A percentile compares a stretch with the other conserved stretches of the same genome.
Evolutionary conservation across 768 basidiomycete genomes (phyloP).

Genomic region (Pleurotus eryngii): DNA sequence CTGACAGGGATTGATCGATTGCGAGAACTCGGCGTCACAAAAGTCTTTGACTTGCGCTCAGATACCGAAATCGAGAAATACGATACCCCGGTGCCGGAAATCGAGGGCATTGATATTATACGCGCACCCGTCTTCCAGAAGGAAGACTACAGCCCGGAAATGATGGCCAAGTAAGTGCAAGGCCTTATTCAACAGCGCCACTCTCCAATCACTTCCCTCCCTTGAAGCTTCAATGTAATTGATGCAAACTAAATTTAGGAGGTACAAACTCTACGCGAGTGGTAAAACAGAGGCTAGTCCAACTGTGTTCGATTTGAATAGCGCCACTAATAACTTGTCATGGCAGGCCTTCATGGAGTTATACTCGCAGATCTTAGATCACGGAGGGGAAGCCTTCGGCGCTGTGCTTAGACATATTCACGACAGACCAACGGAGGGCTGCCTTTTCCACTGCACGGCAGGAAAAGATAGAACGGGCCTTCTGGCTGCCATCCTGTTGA

Average conservation of each 20-base stretch:
- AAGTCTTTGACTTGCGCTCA: slow-evolving; percentile 75
- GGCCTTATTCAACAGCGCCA: slow-evolving; percentile 14
- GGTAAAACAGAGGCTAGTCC: slow-evolving; percentile 68
- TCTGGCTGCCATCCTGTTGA: slow-evolving; percentile 67
- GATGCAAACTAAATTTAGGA: slow-evolving; percentile 30
- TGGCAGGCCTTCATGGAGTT: slow-evolving; percentile 76
- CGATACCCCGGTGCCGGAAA: slow-evolving; percentile 56
- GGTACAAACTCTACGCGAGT: slow-evolving; percentile 73
- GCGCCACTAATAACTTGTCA: not conserved
- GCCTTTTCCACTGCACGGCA: slow-evolving; percentile 79
- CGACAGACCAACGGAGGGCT: slow-evolving; percentile 62
- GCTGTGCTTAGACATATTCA: slow-evolving; percentile 69
- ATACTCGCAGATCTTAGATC: slow-evolving; percentile 78
- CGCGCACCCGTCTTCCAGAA: slow-evolving; percentile 65
- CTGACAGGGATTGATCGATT: slow-evolving; percentile 54
- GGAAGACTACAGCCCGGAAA: slow-evolving; percentile 81
- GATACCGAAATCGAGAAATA: slow-evolving; percentile 79
- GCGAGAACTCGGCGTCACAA: slow-evolving; percentile 58
- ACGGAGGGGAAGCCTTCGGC: slow-evolving; percentile 68
- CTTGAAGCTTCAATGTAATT: slow-evolving; percentile 18
- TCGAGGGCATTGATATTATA: slow-evolving; percentile 60
- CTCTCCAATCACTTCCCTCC: slow-evolving; percentile 15
- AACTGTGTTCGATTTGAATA: too few relatives aligned
- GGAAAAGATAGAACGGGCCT: slow-evolving; percentile 85
- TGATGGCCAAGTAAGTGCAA: slow-evolving; percentile 78